Base-by-base conservation (phyloP, 2,329 filamentous ascomycete species). In the Aspergillus vadensis region DNA sequence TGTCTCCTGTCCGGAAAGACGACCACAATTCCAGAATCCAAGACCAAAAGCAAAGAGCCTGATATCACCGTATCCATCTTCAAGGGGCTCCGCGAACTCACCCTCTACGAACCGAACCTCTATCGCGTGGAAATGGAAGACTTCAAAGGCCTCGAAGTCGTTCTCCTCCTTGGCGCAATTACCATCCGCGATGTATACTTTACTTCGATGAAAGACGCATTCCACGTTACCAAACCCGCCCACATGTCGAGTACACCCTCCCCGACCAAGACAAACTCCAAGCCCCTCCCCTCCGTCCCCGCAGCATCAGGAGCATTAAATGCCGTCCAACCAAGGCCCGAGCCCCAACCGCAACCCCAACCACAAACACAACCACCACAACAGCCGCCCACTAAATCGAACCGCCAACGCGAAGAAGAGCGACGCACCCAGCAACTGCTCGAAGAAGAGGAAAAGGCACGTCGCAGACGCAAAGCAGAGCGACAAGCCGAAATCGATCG, bases 1-100 rank as follows among this genome's bases (percentile, higher is more conserved):
- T 97, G 93, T 76, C 92, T 90, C 75, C 83, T 97, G 79, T 90
- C 89, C 0, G 93, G 94, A 15, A 91, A 88, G 73, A 89, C 86
- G 12, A 85, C 90, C 0, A 83, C 85, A 54, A 73, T 80, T 3
- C 71, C 79, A 12, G 86, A 85, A 30, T 86, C 85, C 21, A 91
- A 88, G 77, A 91, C 82, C 66, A 87, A 91, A 81, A 90, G 83
- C 79, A 94, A 91, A 73, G 95, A 99, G 74, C 94, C 95, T 0
- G 95, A 98, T 76, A 98, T 98, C 67, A 93, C 92, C 0, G 84
- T 98, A n/a, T 92, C 92, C 2, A 85, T 98, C 69, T 96, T 93
- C 81, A 88, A 89, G 66, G 84, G 85, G 17, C 82, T 88, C 25
- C 88, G 86, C 67, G 91, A 93, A 68, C 77, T 98, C 60, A 96